phyloP scores from a whole-genome alignment of 345 rosid genomes.

The Cardiospermum halicacabum region DNA sequence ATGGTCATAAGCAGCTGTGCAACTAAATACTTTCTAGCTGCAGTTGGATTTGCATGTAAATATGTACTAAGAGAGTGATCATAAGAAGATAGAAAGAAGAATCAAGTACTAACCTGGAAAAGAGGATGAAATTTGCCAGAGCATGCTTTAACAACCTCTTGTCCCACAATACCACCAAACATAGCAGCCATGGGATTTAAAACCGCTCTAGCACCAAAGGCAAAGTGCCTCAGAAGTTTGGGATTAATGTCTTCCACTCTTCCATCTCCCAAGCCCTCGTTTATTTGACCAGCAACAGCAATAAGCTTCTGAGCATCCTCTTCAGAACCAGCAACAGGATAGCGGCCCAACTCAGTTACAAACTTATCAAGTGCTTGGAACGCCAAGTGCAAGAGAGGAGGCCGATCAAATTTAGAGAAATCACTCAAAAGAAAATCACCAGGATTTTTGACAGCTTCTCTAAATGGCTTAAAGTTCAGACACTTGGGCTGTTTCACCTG shows the following conservation, averaged over 20 bases:
- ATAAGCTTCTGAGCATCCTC: constrained; percentile 83
- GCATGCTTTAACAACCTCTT: constrained; percentile 98
- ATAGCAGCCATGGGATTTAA: constrained; percentile 99
- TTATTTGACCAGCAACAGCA: constrained; percentile 50
- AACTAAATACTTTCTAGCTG: constrained; percentile 1
- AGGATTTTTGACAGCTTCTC: constrained; percentile 85
- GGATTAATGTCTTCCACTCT: constrained; percentile 71
- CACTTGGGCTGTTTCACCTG: constrained; percentile 89
- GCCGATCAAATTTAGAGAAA: constrained; percentile 87
- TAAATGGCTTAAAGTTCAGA: constrained; percentile 78
- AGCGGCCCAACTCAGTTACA: constrained; percentile 55
- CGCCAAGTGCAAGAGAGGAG: constrained; percentile 88
- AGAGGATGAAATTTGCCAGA: constrained; percentile 98
- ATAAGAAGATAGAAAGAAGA: neutral
- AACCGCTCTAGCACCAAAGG: constrained; percentile 95
- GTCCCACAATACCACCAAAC: constrained; percentile 99
- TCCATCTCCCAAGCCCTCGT: constrained; percentile 67
- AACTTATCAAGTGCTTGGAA: constrained; percentile 94
- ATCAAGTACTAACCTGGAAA: constrained; percentile 55
- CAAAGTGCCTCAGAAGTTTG: constrained; percentile 72
- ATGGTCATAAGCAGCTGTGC: neutral
- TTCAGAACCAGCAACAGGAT: constrained; percentile 87
- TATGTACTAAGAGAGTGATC: neutral
- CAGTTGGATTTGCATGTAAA: neutral
- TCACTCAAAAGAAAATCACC: constrained; percentile 96